Conservation (phyloP, 768 basidiomycete species). For the Amanita polypyramis region DNA sequence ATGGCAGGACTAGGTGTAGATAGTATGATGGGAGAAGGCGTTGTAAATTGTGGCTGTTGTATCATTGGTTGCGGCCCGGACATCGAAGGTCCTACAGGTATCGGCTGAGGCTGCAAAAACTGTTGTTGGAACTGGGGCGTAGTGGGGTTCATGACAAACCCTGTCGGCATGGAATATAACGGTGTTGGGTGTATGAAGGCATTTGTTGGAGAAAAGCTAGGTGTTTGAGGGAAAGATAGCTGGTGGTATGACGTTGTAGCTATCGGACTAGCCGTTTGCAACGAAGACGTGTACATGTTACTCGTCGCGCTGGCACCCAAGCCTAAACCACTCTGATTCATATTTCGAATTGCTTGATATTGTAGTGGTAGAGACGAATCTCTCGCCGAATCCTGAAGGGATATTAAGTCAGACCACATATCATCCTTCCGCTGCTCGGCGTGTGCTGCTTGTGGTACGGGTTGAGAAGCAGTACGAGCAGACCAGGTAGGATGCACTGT, state of each 20-base stretch:
- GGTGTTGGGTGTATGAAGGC: not conserved
- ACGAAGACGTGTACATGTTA: not conserved
- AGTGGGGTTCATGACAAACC: not conserved
- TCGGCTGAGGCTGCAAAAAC: conserved; percentile 9
- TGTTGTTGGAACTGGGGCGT: conserved; percentile 6
- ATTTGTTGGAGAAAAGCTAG: not conserved
- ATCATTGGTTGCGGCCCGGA: not conserved
- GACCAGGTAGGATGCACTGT: conserved; percentile 12
- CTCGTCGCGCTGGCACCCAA: not conserved
- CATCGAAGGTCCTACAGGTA: not conserved
- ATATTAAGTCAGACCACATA: conserved; percentile 52
- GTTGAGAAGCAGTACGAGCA: conserved; percentile 16
- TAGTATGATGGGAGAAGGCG: conserved; percentile 2
- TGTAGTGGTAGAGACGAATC: conserved; percentile 46
- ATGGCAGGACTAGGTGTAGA: conserved; percentile 6
- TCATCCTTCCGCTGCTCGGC: conserved; percentile 20
- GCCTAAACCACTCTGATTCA: not conserved
- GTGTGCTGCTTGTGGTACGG: conserved; percentile 11
- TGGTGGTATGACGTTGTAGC: not conserved
- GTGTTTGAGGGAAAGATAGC: not conserved
- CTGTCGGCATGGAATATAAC: not conserved
- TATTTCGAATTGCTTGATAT: conserved; percentile 16
- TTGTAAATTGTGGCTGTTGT: not conserved
- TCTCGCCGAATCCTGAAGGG: conserved; percentile 31
- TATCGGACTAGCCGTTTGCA: not conserved